These are phyloP conservation scores for Aspergillus sp. DNA, from an alignment of 2,329 filamentous ascomycete genomes.

Conservation along the genomic window DNA sequence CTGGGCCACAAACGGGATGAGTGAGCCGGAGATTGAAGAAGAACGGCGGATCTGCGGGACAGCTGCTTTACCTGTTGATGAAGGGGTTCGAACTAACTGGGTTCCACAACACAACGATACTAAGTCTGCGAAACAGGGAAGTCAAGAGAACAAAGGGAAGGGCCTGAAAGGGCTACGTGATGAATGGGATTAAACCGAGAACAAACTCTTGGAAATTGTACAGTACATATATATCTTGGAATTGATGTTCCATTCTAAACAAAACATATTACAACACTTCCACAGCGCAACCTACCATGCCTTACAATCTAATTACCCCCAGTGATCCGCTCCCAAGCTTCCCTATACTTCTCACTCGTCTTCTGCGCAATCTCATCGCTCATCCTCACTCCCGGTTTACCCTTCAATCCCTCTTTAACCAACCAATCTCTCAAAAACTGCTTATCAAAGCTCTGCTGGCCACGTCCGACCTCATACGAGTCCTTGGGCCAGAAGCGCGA, in stretches of 20 bases:
- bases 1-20: constrained; percentile 82
- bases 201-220: constrained; percentile 8
- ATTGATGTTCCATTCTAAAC: background rate
- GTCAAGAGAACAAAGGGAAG: constrained; percentile 27
- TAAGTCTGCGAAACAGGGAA: constrained; percentile 9
- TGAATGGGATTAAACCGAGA: constrained; percentile 31
- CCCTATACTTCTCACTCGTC: constrained; percentile 71
- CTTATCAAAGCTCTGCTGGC: constrained; percentile 88
- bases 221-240: constrained; percentile 9
- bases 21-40: constrained; percentile 41
- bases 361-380: constrained; percentile 67
- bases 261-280: background rate
- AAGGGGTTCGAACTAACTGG: constrained; percentile 34
- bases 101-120: constrained; percentile 11
- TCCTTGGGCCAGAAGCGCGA: constrained; percentile 84
- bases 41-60: constrained; percentile 42
- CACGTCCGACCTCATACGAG: constrained; percentile 68
- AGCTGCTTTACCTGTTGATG: constrained; percentile 38
- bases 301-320: constrained; percentile 48
- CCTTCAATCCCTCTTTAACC: constrained; percentile 69
- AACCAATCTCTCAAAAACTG: constrained; percentile 83
- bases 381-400: constrained; percentile 70
- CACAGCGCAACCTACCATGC: background rate
- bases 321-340: constrained; percentile 71
- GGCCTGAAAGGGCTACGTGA: constrained; percentile 36